Base-by-base conservation (phyloP, 306 rosid genomes). In the Prunus dulcis region DNA sequence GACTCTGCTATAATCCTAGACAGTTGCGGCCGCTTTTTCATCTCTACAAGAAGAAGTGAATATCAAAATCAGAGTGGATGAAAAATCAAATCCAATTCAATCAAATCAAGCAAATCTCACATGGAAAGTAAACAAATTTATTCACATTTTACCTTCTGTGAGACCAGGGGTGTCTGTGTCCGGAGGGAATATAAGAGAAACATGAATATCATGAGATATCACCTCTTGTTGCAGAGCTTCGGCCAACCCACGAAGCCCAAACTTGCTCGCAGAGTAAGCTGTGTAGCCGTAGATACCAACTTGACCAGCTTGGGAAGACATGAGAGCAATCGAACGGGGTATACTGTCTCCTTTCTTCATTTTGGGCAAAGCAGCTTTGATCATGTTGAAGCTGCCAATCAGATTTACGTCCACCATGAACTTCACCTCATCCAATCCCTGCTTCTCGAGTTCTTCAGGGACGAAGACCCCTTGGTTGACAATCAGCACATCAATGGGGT, bases 251-350 rank as follows among this genome's bases (percentile, higher is more conserved):
- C 93, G 86, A 15, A 93, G 94, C 30, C 89, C 98, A 82, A 94
- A 94, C 74, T 91, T 94, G 81, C 91, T 91, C 15, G 97, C 96
- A 0, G 96, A 89, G 80, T 94, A 94, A 23, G 96, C 98, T 9
- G 89, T 88, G 77, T 94, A 94, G 19, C 98, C 97, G 74, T 87
- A 94, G 73, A 94, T 84, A 11, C 98, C 98, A 64, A 90, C 98
- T 96, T 93, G 98, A 80, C 96, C 98, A 12, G 97, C 98, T 79
- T 93, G 98, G 7, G 98, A 93, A 2, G 97, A 91, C 83, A 90
- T 86, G 32, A 93, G 80, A 65, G 97, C 93, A 61, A 93, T 90
- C 0, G 97, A 93, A 52, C 80, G 87, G 4, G 98, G 94, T 12
- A 83, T 83, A 6, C 87, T 71, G 28, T 89, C 77, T 76, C 98